Base-by-base conservation (phyloP, 176 grass and related monocot species). In the Cenchrus fungigraminus region DNA sequence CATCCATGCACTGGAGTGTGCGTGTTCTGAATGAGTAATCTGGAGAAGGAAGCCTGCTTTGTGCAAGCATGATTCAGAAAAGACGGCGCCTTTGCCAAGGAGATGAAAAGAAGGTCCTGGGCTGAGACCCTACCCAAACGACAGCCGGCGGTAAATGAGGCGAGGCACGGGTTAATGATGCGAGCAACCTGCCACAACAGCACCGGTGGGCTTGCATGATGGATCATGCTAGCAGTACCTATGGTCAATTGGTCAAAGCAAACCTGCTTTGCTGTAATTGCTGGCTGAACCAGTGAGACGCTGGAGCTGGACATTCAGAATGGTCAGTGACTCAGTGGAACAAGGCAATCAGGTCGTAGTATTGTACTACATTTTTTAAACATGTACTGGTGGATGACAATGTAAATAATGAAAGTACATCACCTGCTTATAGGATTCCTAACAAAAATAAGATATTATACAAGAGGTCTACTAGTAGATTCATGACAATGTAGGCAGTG, bases 111-210 rank as follows among this genome's bases (percentile, higher is more conserved):
- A 79, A 53, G 16, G 65, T 68, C 14, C 61, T 34, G 60, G 52
- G 59, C 67, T 13, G 22, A 8, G 50, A 13, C 56, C 50, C 52
- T 31, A 46, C 44, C n/a, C n/a, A 54, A 84, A 49, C 57, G 12
- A 57, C 55, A 72, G 45, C 34, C 59, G 79, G 31, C 64, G 69
- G 78, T 81, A 46, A 68, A 45, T 69, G 11, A 61, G 68, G 46
- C 22, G 68, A 71, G 76, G 77, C 70, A 78, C 43, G 74, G 57
- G 45, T 31, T 64, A n/a, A 79, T 84, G 78, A 84, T 75, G 87
- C 68, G 52, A 60, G 76, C 76, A 75, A 34, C 68, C 51, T 74
- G 51, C 50, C 42, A 78, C 34, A 9, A 51, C 46, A 84, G 47
- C 66, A 37, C 14, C 46, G 51, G 65, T 37, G 28, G 66, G 2